Evolutionary conservation across 192 early-diverging fungal genomes (phyloP).

Genomic region (Umbelopsis isabellina): DNA sequence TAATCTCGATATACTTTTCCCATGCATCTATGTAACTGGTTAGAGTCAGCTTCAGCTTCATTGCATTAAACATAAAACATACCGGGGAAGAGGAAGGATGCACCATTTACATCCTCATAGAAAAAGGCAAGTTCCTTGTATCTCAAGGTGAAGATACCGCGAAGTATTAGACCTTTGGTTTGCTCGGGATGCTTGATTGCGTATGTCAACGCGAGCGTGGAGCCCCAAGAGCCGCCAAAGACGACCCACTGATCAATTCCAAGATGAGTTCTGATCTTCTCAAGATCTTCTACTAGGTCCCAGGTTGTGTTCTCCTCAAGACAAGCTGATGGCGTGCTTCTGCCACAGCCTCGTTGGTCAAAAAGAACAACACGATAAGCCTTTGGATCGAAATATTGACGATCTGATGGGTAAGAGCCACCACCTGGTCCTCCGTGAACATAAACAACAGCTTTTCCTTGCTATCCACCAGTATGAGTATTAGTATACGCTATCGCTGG

Average conservation of each 20-base stretch:
- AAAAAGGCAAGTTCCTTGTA: slow-evolving; percentile 63
- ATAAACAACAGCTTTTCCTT: slow-evolving; percentile 56
- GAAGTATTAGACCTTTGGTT: slow-evolving; percentile 68
- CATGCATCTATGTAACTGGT: slow-evolving; percentile 44
- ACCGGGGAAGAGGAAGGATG: slow-evolving; percentile 66
- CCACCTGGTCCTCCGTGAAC: slow-evolving; percentile 66
- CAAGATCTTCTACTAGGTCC: slow-evolving; percentile 67
- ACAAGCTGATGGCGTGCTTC: slow-evolving; percentile 65
- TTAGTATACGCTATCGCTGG: no score
- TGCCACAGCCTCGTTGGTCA: slow-evolving; percentile 71
- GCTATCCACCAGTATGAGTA: not conserved
- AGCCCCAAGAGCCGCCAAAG: slow-evolving; percentile 77
- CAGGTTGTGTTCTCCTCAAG: slow-evolving; percentile 72
- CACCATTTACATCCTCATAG: slow-evolving; percentile 66
- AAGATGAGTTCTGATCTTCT: slow-evolving; percentile 61
- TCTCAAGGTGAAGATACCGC: slow-evolving; percentile 68
- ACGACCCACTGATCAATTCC: slow-evolving; percentile 74
- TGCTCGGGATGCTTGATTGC: slow-evolving; percentile 61
- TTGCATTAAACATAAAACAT: not conserved
- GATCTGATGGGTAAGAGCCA: slow-evolving; percentile 53
- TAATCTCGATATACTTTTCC: slow-evolving; percentile 60
- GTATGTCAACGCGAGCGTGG: slow-evolving; percentile 57
- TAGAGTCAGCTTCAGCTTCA: slow-evolving; percentile 1
- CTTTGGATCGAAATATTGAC: slow-evolving; percentile 54
- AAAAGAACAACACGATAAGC: slow-evolving; percentile 68